phyloP scores from a whole-genome alignment of 345 rosid genomes.

The Rhodamnia rubescens region DNA sequence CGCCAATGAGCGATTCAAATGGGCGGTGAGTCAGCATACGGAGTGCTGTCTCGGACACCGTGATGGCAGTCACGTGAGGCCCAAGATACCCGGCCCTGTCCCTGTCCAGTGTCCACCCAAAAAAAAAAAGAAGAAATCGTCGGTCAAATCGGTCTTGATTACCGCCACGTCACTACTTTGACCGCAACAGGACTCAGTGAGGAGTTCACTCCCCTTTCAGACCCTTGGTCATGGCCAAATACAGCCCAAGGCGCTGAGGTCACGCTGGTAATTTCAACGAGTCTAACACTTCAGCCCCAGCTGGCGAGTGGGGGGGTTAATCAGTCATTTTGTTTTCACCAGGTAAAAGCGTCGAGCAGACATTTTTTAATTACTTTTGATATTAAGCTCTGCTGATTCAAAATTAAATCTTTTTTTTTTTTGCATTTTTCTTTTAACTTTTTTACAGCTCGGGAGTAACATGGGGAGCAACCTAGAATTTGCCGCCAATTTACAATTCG shows the following conservation, averaged over 20 bases:
- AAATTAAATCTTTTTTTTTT: not conserved
- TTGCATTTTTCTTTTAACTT: not conserved
- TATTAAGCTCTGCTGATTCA: not conserved
- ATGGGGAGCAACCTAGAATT: constrained; percentile 77
- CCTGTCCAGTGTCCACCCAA: not conserved
- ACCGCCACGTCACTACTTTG: not conserved
- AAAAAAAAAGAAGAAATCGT: not conserved
- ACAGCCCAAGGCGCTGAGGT: not conserved
- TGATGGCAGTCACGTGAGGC: constrained; percentile 60
- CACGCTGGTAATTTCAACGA: not conserved
- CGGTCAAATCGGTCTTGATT: not conserved
- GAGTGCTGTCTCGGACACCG: constrained; percentile 20
- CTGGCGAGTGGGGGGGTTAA: not conserved
- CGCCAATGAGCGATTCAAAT: constrained; percentile 1
- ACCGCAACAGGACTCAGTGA: not conserved
- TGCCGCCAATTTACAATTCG: constrained; percentile 58
- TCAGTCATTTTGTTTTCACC: not conserved
- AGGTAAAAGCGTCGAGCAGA: not conserved
- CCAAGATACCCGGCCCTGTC: constrained; percentile 67
- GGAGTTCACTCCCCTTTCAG: not conserved
- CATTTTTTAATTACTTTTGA: not conserved
- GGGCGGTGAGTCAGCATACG: constrained; percentile 33
- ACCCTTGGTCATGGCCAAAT: not conserved
- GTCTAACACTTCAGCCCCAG: not conserved
- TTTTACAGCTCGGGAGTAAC: constrained; percentile 43